phyloP scores from a whole-genome alignment of 495 filamentous ascomycete genomes.

The Hyphodiscus hymeniophilus region DNA sequence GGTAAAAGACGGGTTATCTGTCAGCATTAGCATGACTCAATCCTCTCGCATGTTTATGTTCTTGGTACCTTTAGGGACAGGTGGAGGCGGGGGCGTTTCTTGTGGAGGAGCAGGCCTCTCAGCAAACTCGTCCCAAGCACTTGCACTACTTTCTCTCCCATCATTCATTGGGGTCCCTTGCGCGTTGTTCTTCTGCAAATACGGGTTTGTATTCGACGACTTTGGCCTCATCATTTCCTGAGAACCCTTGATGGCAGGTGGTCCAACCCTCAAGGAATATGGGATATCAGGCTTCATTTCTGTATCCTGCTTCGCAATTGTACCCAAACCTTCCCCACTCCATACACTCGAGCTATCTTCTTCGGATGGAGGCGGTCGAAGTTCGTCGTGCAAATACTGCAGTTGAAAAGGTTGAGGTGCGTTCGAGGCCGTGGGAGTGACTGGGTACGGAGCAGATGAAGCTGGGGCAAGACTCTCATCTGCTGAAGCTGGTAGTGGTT shows the following conservation, averaged over 20 bases:
- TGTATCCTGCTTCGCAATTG: slow-evolving; percentile 9
- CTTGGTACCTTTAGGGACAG: slow-evolving; percentile 13
- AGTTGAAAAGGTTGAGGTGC: slow-evolving; percentile 23
- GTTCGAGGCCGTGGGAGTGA: slow-evolving; percentile 21
- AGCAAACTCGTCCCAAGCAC: slow-evolving; percentile 15
- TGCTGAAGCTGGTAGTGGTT: slow-evolving; percentile 30
- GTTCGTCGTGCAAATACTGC: slow-evolving; percentile 25
- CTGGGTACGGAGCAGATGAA: slow-evolving; percentile 14
- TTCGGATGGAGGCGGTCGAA: slow-evolving; percentile 29
- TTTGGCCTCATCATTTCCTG: slow-evolving; percentile 17
- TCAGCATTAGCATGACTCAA: neutral
- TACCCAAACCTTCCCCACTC: slow-evolving; percentile 16
- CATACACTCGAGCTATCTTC: slow-evolving; percentile 28
- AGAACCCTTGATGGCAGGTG: slow-evolving; percentile 12
- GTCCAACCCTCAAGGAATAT: slow-evolving; percentile 24
- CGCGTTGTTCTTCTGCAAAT: slow-evolving; percentile 35
- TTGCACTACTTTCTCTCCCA: slow-evolving; percentile 16
- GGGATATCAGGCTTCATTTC: slow-evolving; percentile 14
- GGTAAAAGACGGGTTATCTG: slow-evolving; percentile 19
- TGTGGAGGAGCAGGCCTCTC: slow-evolving; percentile 12
- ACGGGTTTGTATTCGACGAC: slow-evolving; percentile 38
- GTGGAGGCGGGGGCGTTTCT: slow-evolving; percentile 10
- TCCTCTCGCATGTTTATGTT: neutral
- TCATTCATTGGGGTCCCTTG: slow-evolving; percentile 6
- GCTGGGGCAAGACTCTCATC: neutral